Percentiles rank a stretch among this genome's conserved stretches.
These are phyloP conservation scores for Raffaelea ambrosiae DNA, from an alignment of 2,329 filamentous ascomycete genomes.

Conservation along the genomic window DNA sequence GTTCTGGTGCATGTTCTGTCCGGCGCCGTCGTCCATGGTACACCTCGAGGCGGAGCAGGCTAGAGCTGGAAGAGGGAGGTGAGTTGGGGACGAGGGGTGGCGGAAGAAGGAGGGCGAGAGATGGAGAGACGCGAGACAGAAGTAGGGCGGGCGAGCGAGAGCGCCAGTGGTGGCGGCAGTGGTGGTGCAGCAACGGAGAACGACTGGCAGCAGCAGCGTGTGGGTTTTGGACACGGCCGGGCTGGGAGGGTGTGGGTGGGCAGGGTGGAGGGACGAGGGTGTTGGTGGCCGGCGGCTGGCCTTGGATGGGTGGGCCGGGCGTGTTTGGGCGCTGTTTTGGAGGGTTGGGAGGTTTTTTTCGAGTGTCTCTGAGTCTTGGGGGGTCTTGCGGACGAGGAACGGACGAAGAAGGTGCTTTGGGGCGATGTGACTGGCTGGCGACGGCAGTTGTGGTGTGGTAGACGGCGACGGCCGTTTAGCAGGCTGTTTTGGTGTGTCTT, in stretches of 20 bases:
- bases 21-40: slow-evolving; percentile 34
- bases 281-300: background rate
- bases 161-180: background rate
- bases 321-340: no score
- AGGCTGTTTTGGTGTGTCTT: no score
- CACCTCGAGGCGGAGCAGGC: slow-evolving; percentile 3
- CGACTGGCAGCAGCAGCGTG: no score
- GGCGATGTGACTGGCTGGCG: no score
- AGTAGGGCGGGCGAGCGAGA: background rate
- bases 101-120: background rate
- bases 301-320: no score
- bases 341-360: no score
- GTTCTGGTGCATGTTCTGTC: slow-evolving; percentile 17
- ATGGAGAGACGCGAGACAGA: slow-evolving; percentile 5
- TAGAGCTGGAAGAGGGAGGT: background rate
- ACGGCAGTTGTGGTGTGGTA: no score
- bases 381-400: no score
- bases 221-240: no score
- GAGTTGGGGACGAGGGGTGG: background rate
- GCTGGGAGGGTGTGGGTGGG: background rate
- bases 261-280: background rate
- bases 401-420: no score
- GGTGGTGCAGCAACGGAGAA: background rate
- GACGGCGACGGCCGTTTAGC: no score
- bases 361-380: no score